These are phyloP conservation scores for Macrophomina tecta DNA, from an alignment of 2,329 filamentous ascomycete genomes.

Conservation along the genomic window DNA sequence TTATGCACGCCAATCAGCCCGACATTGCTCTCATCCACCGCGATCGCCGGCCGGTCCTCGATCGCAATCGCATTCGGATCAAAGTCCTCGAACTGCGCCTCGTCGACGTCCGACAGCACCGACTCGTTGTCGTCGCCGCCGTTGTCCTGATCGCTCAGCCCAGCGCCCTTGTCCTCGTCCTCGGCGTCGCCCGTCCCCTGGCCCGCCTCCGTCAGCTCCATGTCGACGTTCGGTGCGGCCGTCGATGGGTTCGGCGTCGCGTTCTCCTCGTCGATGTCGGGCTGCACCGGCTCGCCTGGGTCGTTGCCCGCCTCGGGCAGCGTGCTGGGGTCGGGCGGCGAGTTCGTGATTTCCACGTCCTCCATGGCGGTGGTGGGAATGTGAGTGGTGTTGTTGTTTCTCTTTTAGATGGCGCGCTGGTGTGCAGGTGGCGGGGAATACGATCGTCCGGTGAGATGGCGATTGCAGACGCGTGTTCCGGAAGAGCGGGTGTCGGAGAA, in stretches of 20 bases:
- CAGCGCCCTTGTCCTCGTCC: slow-evolving; percentile 46
- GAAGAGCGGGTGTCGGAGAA: not conserved
- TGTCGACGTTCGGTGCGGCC: slow-evolving; percentile 51
- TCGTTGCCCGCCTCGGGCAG: slow-evolving; percentile 56
- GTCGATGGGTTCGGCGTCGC: slow-evolving; percentile 51
- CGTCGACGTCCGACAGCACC: slow-evolving; percentile 67
- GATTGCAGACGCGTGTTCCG: not conserved
- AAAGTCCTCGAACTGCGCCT: slow-evolving; percentile 70
- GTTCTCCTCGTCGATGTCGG: slow-evolving; percentile 57
- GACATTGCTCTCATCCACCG: slow-evolving; percentile 67
- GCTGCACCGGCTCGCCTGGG: slow-evolving; percentile 52
- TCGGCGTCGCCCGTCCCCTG: slow-evolving; percentile 46
- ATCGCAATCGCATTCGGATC: slow-evolving; percentile 66
- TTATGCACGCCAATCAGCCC: slow-evolving; percentile 67
- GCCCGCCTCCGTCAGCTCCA: slow-evolving; percentile 51
- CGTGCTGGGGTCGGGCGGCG: slow-evolving; percentile 47
- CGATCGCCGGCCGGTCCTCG: slow-evolving; percentile 63
- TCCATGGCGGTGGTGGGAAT: slow-evolving; percentile 29
- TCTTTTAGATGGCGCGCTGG: not conserved
- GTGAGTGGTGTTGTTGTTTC: not conserved
- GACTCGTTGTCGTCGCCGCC: slow-evolving; percentile 59
- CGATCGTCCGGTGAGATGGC: not conserved
- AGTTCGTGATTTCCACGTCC: slow-evolving; percentile 40
- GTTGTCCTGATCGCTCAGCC: slow-evolving; percentile 25
- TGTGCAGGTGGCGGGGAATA: not conserved